A percentile compares a stretch with the other conserved stretches of the same genome.
Conservation (phyloP, 805 yeast species). For the Yamadazyma paraphyllophila region DNA sequence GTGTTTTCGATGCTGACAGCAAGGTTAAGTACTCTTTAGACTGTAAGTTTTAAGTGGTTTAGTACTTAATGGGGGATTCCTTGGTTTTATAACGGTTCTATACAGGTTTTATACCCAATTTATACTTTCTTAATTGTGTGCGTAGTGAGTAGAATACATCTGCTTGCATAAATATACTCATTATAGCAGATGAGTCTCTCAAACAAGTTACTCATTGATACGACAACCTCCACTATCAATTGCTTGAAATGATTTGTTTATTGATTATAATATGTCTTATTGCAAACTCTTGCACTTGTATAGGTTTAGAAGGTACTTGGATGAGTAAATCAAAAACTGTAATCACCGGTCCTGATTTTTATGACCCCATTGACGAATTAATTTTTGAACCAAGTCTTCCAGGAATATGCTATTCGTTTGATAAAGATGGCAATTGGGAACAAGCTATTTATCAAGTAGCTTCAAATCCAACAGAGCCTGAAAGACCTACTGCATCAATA, state of each 20-base stretch:
- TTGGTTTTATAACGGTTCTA: slow-evolving; percentile 6
- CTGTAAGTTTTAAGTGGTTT: slow-evolving; percentile 27
- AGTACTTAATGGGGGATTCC: neutral
- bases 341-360: slow-evolving; percentile 18
- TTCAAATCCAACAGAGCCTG: slow-evolving; percentile 17
- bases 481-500: slow-evolving; percentile 18
- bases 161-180: neutral
- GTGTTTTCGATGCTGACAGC: slow-evolving; percentile 65
- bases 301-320: slow-evolving; percentile 20
- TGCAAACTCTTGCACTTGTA: neutral
- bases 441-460: slow-evolving; percentile 18
- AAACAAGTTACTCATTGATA: neutral
- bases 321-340: slow-evolving; percentile 19
- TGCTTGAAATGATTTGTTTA: neutral
- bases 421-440: slow-evolving; percentile 22
- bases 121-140: slow-evolving; percentile 1
- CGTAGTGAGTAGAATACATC: neutral
- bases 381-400: slow-evolving; percentile 20
- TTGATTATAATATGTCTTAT: neutral
- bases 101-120: slow-evolving; percentile 8
- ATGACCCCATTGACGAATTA: slow-evolving; percentile 19
- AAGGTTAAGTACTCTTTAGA: slow-evolving; percentile 36
- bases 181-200: neutral
- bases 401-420: slow-evolving; percentile 22
- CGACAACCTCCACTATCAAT: neutral